phyloP scores from a whole-genome alignment of 2,329 filamentous ascomycete species.

The Diplodia scrobiculata region DNA sequence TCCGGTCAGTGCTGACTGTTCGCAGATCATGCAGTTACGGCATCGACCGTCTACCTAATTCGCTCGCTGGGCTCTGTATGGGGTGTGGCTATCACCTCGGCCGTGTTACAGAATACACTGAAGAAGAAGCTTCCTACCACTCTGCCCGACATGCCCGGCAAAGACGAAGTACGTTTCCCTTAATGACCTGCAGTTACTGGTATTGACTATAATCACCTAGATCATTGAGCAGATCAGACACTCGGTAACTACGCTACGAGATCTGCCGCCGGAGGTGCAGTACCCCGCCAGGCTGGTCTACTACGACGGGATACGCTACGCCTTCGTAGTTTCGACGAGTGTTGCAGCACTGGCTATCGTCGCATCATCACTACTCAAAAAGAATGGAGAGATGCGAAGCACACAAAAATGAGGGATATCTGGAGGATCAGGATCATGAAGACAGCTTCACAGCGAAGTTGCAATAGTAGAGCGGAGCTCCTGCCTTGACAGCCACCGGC shows the following conservation, averaged over 20 bases:
- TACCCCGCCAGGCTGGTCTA: constrained; percentile 61
- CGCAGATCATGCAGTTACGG: constrained; percentile 63
- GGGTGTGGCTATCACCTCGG: constrained; percentile 64
- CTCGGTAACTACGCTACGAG: constrained; percentile 59
- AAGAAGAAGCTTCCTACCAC: constrained; percentile 57
- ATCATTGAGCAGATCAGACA: constrained; percentile 64
- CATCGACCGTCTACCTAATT: constrained; percentile 65
- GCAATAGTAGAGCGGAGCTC: no score
- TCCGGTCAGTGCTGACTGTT: neutral
- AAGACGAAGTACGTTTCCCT: constrained; percentile 48
- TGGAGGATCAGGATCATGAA: neutral
- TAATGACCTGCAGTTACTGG: neutral
- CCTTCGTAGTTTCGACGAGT: constrained; percentile 58
- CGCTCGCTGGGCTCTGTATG: constrained; percentile 65
- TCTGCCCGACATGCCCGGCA: constrained; percentile 59
- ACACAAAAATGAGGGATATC: neutral
- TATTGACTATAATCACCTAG: constrained; percentile 52
- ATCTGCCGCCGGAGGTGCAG: constrained; percentile 60
- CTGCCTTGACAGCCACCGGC: no score
- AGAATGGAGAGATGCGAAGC: neutral
- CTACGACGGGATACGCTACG: constrained; percentile 60
- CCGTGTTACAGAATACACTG: constrained; percentile 65
- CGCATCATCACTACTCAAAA: constrained; percentile 48
- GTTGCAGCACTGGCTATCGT: constrained; percentile 56
- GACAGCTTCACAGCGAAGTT: no score